Percentiles rank a stretch among this genome's conserved stretches.
Evolutionary conservation across 805 yeast genomes (phyloP).

Genomic region (Kockiozyma suomiensis): DNA sequence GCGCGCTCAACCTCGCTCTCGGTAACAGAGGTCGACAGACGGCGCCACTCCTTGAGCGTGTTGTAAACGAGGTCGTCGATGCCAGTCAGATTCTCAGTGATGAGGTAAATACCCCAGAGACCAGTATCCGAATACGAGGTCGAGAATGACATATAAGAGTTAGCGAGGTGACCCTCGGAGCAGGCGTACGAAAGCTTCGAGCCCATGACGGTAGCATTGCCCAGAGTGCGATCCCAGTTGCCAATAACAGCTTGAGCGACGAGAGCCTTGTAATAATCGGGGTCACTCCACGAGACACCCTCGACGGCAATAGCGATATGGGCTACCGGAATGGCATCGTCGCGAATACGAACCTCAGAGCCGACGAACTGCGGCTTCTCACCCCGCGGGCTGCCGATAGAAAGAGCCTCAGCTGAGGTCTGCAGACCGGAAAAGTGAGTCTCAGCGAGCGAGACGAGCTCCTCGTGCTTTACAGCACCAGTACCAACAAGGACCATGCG

Average conservation of each 20-base stretch:
- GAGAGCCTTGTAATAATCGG: conserved; percentile 91
- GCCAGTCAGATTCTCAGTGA: conserved; percentile 72
- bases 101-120: conserved; percentile 93
- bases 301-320: conserved; percentile 95
- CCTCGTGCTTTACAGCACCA: conserved; percentile 88
- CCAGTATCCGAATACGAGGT: conserved; percentile 98
- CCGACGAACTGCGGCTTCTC: conserved; percentile 79
- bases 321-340: conserved; percentile 80
- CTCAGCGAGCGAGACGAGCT: conserved; percentile 74
- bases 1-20: conserved; percentile 91
- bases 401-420: conserved; percentile 55
- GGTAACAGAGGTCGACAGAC: conserved; percentile 78
- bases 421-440: conserved; percentile 61
- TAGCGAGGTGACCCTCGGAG: conserved; percentile 69
- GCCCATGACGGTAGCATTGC: conserved; percentile 80
- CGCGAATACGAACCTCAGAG: conserved; percentile 83
- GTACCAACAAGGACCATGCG: conserved; percentile 97
- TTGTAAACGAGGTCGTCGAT: conserved; percentile 71
- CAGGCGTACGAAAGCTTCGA: conserved; percentile 76
- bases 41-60: conserved; percentile 82
- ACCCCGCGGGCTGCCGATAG: conserved; percentile 74
- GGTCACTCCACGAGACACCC: conserved; percentile 96
- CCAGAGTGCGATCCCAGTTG: conserved; percentile 93
- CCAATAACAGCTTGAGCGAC: conserved; percentile 97
- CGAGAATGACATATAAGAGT: conserved; percentile 94